A percentile compares a stretch with the other conserved stretches of the same genome.
These are phyloP conservation scores for Dysphania ambrosioides DNA, from an alignment of 148 eudicot species.

Conservation along the genomic window DNA sequence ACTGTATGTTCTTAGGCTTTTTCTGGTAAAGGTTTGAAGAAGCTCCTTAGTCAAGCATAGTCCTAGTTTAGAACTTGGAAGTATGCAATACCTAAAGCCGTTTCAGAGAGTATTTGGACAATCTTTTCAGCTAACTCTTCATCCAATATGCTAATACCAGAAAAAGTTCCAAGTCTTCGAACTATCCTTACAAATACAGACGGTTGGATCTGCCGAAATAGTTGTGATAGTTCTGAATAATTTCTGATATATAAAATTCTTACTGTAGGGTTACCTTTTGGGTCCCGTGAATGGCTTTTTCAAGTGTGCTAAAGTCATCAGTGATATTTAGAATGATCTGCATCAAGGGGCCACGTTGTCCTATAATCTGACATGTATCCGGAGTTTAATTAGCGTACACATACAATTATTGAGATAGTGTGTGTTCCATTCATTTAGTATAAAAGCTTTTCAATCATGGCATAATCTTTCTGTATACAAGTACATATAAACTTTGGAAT, in stretches of 20 bases:
- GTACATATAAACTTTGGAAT: no score
- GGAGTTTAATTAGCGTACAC: background rate
- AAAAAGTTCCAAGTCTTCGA: no score
- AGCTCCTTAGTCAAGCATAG: no score
- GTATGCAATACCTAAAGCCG: no score
- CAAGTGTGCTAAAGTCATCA: background rate
- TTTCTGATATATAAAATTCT: no score
- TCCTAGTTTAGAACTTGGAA: no score
- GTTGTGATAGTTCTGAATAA: background rate
- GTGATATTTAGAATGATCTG: background rate
- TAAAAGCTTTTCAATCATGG: background rate
- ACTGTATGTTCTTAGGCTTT: no score
- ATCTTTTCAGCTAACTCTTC: no score
- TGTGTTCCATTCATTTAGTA: conserved; percentile 8
- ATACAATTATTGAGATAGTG: background rate
- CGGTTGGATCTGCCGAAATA: background rate
- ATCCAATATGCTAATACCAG: no score
- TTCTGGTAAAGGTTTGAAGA: no score
- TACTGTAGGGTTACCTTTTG: background rate
- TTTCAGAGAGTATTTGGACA: no score
- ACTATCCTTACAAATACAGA: no score
- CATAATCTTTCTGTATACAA: background rate
- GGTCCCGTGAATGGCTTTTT: background rate
- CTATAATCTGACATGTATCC: conserved; percentile 3
- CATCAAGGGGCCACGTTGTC: background rate